These are phyloP conservation scores for Curvularia eragrostidis DNA, from an alignment of 2,329 filamentous ascomycete genomes.

Conservation along the genomic window DNA sequence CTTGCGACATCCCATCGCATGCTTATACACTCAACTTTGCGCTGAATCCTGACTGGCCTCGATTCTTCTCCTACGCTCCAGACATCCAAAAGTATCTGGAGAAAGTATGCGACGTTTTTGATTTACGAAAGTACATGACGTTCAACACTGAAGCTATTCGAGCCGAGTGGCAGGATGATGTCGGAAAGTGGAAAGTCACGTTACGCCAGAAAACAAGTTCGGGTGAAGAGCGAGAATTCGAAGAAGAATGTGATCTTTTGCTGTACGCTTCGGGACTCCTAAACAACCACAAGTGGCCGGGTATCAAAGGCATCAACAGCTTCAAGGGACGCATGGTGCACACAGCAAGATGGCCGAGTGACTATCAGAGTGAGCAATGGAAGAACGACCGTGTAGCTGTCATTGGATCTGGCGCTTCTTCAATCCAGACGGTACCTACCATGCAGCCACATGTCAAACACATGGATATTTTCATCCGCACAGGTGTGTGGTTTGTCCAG, in stretches of 20 bases:
- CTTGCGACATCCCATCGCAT: conserved; percentile 56
- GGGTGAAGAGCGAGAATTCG: conserved; percentile 47
- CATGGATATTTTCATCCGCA: conserved; percentile 56
- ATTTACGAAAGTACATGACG: conserved; percentile 60
- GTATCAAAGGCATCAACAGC: conserved; percentile 52
- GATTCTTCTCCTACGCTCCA: conserved; percentile 55
- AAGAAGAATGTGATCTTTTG: conserved; percentile 54
- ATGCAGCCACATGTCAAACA: conserved; percentile 58
- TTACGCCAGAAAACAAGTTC: conserved; percentile 51
- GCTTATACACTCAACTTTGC: conserved; percentile 56
- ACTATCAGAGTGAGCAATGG: conserved; percentile 55
- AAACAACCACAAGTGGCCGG: conserved; percentile 49
- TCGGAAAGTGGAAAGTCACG: conserved; percentile 59
- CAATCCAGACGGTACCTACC: conserved; percentile 55
- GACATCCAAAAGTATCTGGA: conserved; percentile 59
- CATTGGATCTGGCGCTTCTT: conserved; percentile 55
- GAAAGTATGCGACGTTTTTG: conserved; percentile 58
- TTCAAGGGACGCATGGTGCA: conserved; percentile 55
- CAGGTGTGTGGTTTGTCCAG: conserved; percentile 55
- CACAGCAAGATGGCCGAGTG: conserved; percentile 56
- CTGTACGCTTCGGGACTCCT: conserved; percentile 55
- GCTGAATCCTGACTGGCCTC: conserved; percentile 57
- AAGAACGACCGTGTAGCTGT: conserved; percentile 53
- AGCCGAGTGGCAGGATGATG: conserved; percentile 58
- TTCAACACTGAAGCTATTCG: conserved; percentile 58